Conservation (phyloP, 2,329 filamentous ascomycete genomes). For the Xylariaceae sp. region DNA sequence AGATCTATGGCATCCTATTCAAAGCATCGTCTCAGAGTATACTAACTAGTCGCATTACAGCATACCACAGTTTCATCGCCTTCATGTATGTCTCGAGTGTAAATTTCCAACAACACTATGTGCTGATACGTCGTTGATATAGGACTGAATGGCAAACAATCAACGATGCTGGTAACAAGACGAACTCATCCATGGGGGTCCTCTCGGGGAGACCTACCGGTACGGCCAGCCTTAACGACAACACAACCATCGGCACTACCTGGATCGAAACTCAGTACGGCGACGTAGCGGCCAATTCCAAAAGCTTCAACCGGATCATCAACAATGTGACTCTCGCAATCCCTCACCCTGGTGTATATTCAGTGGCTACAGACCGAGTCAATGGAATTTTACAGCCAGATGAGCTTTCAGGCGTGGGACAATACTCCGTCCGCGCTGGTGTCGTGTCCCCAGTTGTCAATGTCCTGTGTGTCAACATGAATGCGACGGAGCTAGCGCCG, state of each 20-base stretch:
- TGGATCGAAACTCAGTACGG: slow-evolving; percentile 61
- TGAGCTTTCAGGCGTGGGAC: slow-evolving; percentile 60
- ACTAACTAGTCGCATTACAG: slow-evolving; percentile 22
- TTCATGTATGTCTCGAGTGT: slow-evolving; percentile 41
- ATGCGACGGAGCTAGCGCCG: slow-evolving; percentile 53
- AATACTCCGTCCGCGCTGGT: slow-evolving; percentile 64
- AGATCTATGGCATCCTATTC: not conserved
- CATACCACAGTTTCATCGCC: slow-evolving; percentile 64
- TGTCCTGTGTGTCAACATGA: slow-evolving; percentile 68
- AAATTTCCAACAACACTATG: not conserved
- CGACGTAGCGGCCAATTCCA: slow-evolving; percentile 49
- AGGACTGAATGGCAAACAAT: slow-evolving; percentile 54
- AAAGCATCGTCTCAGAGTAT: not conserved
- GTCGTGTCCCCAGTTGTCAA: slow-evolving; percentile 69
- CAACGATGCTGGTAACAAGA: slow-evolving; percentile 39
- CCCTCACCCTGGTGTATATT: slow-evolving; percentile 66
- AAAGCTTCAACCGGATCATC: slow-evolving; percentile 52
- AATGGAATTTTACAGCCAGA: slow-evolving; percentile 70
- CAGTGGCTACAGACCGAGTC: slow-evolving; percentile 54
- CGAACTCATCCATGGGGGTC: slow-evolving; percentile 38
- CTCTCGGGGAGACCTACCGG: slow-evolving; percentile 52
- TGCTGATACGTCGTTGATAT: slow-evolving; percentile 24
- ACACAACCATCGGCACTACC: slow-evolving; percentile 64
- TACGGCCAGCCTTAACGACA: slow-evolving; percentile 63
- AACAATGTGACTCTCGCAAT: slow-evolving; percentile 76